phyloP scores from a whole-genome alignment of 495 filamentous ascomycete species.

The Neurospora tetrasperma region DNA sequence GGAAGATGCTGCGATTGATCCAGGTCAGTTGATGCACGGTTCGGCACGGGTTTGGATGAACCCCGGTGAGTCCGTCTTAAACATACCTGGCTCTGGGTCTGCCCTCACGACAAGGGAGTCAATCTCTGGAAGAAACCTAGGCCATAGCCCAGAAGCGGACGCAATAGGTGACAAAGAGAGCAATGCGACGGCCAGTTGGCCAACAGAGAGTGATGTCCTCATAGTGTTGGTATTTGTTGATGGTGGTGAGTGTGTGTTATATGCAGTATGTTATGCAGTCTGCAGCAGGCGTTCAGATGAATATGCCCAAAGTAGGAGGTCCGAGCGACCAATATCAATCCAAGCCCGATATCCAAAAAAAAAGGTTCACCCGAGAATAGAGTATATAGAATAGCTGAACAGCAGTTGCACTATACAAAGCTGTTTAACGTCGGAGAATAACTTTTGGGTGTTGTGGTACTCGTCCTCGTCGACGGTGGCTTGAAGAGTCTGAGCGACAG shows the following conservation, averaged over 20 bases:
- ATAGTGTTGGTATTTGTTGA: conserved; percentile 7
- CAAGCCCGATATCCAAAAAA: not conserved
- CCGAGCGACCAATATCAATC: not conserved
- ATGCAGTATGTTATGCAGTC: not conserved
- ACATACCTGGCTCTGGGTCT: conserved; percentile 18
- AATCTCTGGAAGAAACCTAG: conserved; percentile 27
- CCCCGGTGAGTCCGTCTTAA: conserved; percentile 2
- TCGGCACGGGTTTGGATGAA: conserved; percentile 4
- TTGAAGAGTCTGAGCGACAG: conserved; percentile 4
- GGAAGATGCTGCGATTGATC: conserved; percentile 14
- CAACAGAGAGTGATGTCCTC: conserved; percentile 16
- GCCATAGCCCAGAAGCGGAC: conserved; percentile 24
- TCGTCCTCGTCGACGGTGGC: conserved; percentile 8
- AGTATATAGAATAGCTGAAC: not conserved
- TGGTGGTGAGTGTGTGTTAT: not conserved
- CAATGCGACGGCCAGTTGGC: conserved; percentile 25
- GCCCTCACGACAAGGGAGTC: conserved; percentile 30
- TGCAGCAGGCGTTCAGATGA: conserved; percentile 1
- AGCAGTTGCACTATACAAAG: not conserved
- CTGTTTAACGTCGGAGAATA: conserved; percentile 20
- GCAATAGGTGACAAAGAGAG: conserved; percentile 24
- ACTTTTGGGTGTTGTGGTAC: conserved; percentile 4
- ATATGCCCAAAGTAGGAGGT: not conserved
- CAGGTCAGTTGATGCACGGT: conserved; percentile 4
- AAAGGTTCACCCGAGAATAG: not conserved